A percentile compares a stretch with the other conserved stretches of the same genome.
Conservation (phyloP, 2,329 filamentous ascomycete genomes). For the Diaporthe eres region DNA sequence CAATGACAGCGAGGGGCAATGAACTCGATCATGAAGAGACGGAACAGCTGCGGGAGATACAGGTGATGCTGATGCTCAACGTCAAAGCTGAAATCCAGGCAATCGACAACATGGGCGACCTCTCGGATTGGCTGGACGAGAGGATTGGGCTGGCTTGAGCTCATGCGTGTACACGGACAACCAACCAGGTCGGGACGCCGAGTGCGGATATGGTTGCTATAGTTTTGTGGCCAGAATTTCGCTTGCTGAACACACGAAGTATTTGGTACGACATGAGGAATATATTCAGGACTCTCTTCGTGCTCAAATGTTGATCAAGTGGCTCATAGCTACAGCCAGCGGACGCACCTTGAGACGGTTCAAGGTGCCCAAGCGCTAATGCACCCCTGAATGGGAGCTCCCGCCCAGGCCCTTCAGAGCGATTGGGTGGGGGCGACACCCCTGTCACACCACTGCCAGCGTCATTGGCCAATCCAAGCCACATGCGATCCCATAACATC, state of each 20-base stretch:
- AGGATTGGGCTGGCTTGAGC: conserved; percentile 50
- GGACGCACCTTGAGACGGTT: background rate
- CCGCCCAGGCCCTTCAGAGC: background rate
- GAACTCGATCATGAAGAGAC: conserved; percentile 50
- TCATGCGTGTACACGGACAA: too few species aligned
- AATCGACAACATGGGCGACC: conserved; percentile 68
- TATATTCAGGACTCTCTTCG: background rate
- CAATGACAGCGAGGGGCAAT: conserved; percentile 48
- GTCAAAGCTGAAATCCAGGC: conserved; percentile 85
- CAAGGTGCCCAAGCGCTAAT: background rate
- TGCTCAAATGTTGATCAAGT: background rate
- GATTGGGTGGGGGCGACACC: background rate
- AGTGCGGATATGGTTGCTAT: background rate
- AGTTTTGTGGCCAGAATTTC: background rate
- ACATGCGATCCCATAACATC: background rate
- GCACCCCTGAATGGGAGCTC: background rate
- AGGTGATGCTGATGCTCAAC: conserved; percentile 81
- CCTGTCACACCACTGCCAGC: background rate
- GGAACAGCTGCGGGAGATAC: conserved; percentile 70
- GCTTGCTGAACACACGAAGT: background rate
- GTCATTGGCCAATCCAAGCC: conserved; percentile 8
- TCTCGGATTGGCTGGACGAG: conserved; percentile 65
- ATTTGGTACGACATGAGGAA: background rate
- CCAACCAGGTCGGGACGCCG: too few species aligned
- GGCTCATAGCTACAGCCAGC: background rate